Conservation (phyloP, 1,284 basidiomycete species). For the Anthracocystis panici-leucophaei region DNA sequence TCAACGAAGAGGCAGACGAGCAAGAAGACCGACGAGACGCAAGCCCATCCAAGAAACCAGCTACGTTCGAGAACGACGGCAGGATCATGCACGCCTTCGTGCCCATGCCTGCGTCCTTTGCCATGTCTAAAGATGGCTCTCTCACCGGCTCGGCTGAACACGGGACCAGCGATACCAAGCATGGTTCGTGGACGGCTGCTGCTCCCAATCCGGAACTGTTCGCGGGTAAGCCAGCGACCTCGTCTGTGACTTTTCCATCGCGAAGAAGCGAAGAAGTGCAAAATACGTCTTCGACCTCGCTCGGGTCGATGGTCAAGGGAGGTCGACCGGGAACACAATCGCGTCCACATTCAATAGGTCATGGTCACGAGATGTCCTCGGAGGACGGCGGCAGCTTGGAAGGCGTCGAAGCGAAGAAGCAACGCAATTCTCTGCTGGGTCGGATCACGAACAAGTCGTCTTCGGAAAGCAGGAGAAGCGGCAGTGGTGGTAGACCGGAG, state of each 20-base stretch:
- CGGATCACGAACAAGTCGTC: constrained; percentile 23
- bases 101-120: constrained; percentile 25
- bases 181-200: constrained; percentile 33
- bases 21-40: constrained; percentile 7
- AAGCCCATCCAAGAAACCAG: constrained; percentile 6
- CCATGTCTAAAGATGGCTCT: constrained; percentile 27
- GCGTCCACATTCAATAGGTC: constrained; percentile 21
- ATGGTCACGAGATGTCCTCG: constrained; percentile 26
- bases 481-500: constrained; percentile 20
- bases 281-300: constrained; percentile 28
- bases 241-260: constrained; percentile 6
- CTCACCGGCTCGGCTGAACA: constrained; percentile 18
- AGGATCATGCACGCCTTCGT: constrained; percentile 29
- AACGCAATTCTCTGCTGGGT: constrained; percentile 23
- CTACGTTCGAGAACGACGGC: constrained; percentile 16
- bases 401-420: constrained; percentile 21
- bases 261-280: constrained; percentile 12
- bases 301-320: constrained; percentile 23
- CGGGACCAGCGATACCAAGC: constrained; percentile 38
- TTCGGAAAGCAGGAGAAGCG: constrained; percentile 22
- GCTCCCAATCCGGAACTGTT: constrained; percentile 23
- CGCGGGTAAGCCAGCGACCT: constrained; percentile 8
- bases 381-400: constrained; percentile 34
- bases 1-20: constrained; percentile 17
- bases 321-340: constrained; percentile 22